These are phyloP conservation scores for Flagelloscypha sp. DNA, from an alignment of 768 basidiomycete species.

Conservation along the genomic window DNA sequence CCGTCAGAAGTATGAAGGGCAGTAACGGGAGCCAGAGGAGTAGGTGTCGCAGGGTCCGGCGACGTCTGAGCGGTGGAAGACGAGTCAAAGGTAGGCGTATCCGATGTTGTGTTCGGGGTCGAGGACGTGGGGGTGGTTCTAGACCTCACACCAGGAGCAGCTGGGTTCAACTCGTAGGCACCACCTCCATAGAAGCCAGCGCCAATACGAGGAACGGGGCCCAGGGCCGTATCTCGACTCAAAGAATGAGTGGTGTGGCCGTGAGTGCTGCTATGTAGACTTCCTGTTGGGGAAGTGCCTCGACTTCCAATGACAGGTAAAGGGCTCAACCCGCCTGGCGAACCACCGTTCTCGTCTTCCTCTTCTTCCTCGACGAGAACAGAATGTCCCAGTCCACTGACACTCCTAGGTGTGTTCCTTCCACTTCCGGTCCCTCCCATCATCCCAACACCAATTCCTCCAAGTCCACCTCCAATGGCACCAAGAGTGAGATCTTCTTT, in stretches of 20 bases:
- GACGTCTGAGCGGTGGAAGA: conserved; percentile 11
- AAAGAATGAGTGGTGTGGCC: too few species aligned
- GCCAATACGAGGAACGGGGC: conserved; percentile 23
- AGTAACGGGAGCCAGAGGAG: conserved; percentile 59
- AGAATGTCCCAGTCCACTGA: conserved; percentile 42
- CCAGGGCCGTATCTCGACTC: too few species aligned
- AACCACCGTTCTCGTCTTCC: too few species aligned
- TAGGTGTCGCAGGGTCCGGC: conserved; percentile 36
- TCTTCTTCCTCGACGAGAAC: conserved; percentile 70
- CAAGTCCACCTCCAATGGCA: too few species aligned
- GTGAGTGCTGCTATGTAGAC: too few species aligned
- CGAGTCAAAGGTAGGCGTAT: conserved; percentile 17
- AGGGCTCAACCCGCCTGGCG: too few species aligned
- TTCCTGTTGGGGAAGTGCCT: too few species aligned
- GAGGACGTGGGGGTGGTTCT: conserved; percentile 49
- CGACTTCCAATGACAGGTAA: conserved; percentile 21
- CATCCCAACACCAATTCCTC: conserved; percentile 18
- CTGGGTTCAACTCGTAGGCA: conserved; percentile 29
- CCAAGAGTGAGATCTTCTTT: too few species aligned
- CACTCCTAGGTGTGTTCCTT: conserved; percentile 61
- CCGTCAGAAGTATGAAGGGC: conserved; percentile 64
- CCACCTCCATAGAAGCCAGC: conserved; percentile 33
- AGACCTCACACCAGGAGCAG: conserved; percentile 17
- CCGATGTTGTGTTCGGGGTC: conserved; percentile 49
- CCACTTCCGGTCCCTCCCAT: conserved; percentile 54